Base-by-base conservation (phyloP, 192 early-diverging fungal genomes). In the Coemansia erecta region DNA sequence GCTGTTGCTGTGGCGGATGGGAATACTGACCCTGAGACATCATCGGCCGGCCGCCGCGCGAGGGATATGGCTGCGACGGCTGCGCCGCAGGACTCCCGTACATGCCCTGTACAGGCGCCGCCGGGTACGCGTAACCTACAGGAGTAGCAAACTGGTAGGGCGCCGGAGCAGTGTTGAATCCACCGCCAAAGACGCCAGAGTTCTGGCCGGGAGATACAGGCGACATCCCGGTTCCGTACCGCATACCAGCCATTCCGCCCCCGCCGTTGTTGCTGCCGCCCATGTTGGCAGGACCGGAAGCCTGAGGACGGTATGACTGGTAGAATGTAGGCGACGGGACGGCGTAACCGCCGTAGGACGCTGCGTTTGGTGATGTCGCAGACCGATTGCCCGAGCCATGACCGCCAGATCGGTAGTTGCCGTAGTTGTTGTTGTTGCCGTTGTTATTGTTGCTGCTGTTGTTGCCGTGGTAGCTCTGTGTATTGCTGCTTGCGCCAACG, bases 121-220 rank as follows among this genome's bases (percentile, higher is more conserved):
- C 40, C 8, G 66, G 44, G 18, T 79, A 79, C 6, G 61, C 70
- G 37, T 79, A 79, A 11, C 46, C 43, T 24, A 57, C 56, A 14
- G 70, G 66, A 10, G 63, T 12, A 3, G 62, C 56, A 53, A 69
- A 53, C 48, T 64, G 76, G n/a, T 79, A 79, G n/a, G 70, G 48
- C 6, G 56, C 42, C 12, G 76, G 56, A 2, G 55, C 60, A 11
- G 51, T 49, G 17, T 48, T 43, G 47, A 61, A 69, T 5, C 52
- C 63, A n/a, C 60, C 54, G 22, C 62, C 55, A 33, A 72, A 78
- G 10, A 51, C 51, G 42, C 56, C 48, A 11, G 22, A 31, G 11
- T 65, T 42, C 14, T 45, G 60, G 15, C 53, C 51, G 1, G 59
- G 58, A 10, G 56, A 60, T 11, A 59, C 44, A 12, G 58, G 26